Evolutionary conservation across 164 flowering plant species (phyloP).

Genomic region (Santalum album): DNA sequence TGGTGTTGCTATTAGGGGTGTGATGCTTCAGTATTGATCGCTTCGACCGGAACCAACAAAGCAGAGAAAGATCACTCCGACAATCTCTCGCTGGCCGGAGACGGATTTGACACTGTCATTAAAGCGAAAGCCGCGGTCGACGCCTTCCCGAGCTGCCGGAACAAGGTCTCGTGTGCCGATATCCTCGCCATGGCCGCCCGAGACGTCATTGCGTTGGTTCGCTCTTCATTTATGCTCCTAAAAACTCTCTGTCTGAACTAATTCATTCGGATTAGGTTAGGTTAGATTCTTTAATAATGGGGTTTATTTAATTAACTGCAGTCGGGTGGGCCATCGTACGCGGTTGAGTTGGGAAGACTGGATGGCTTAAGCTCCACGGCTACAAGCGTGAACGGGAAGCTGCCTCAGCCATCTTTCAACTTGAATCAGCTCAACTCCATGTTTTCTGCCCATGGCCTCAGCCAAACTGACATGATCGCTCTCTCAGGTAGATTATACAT

Average conservation of each 20-base stretch:
- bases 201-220: conserved; percentile 54
- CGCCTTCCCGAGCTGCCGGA: conserved; percentile 37
- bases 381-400: conserved; percentile 46
- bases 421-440: conserved; percentile 57
- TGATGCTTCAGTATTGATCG: conserved; percentile 70
- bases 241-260: too few relatives aligned
- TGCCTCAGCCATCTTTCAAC: conserved; percentile 59
- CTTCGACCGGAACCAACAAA: conserved; percentile 34
- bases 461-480: conserved; percentile 76
- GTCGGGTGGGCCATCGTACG: conserved; percentile 79
- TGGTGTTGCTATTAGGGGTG: too few relatives aligned
- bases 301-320: too few relatives aligned
- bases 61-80: conserved; percentile 85
- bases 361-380: conserved; percentile 63
- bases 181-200: conserved; percentile 79
- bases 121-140: conserved; percentile 84
- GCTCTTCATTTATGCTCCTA: conserved; percentile 2
- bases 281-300: too few relatives aligned
- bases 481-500: conserved; percentile 47
- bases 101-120: conserved; percentile 85
- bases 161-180: conserved; percentile 90
- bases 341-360: conserved; percentile 73
- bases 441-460: conserved; percentile 52
- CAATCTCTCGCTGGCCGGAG: conserved; percentile 74
- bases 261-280: too few relatives aligned